Percentiles rank a stretch among this genome's conserved stretches.
These are phyloP conservation scores for Thuja plicata DNA, from an alignment of 83 land plant genomes.

Conservation along the genomic window DNA sequence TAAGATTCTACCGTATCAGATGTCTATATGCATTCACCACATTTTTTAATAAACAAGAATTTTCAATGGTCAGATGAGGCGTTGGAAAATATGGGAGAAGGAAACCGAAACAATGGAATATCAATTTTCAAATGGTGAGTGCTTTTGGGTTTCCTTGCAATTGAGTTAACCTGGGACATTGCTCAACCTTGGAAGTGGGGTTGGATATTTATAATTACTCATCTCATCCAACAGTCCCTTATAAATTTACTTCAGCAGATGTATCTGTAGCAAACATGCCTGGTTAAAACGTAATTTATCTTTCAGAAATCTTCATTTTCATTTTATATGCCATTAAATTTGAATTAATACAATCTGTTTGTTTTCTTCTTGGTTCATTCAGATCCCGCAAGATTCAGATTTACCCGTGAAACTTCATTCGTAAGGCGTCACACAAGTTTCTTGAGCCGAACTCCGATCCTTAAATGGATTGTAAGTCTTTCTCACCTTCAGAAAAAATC, in stretches of 20 bases:
- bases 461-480: conserved; percentile 49
- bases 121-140: conserved; percentile 41
- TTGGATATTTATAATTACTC: no score
- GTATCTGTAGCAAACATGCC: conserved; percentile 18
- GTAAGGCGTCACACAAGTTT: conserved; percentile 45
- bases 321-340: conserved; percentile 2
- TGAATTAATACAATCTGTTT: background rate
- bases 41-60: background rate
- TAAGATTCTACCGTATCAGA: no score
- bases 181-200: background rate
- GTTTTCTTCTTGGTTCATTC: conserved; percentile 9
- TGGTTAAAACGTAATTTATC: conserved; percentile 25
- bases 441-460: conserved; percentile 35
- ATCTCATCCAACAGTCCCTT: background rate
- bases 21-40: background rate
- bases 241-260: no score
- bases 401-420: conserved; percentile 51
- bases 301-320: conserved; percentile 19
- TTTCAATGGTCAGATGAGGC: conserved; percentile 33
- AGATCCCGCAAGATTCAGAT: conserved; percentile 61
- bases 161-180: background rate
- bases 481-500: background rate
- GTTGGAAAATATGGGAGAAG: conserved; percentile 51
- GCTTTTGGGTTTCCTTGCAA: background rate
- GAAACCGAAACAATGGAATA: conserved; percentile 50